Percentiles rank a stretch among this genome's conserved stretches.
Conservation (phyloP, 129 eudicot genomes). For the Helianthus annuus region HanXRQr2.0-SUNRISE NC_035447.2:66814977-66815476, state of each 20-base stretch:
- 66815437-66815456: slow-evolving; percentile 64
- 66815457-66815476: slow-evolving; percentile 8
- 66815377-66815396: slow-evolving; percentile 54
- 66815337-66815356: slow-evolving; percentile 33
- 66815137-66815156: slow-evolving; percentile 47
- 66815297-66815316: slow-evolving; percentile 38
- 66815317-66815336: slow-evolving; percentile 70
- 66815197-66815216: slow-evolving; percentile 55
- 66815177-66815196: slow-evolving; percentile 67
- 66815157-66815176: slow-evolving; percentile 39
- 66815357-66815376: slow-evolving; percentile 16
- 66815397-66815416: slow-evolving; percentile 67
- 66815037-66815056: slow-evolving; percentile 87
- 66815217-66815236: slow-evolving; percentile 52
- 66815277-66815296: slow-evolving; percentile 47
- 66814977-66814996: slow-evolving; percentile 60
- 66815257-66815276: slow-evolving; percentile 64
- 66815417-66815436: slow-evolving; percentile 41
- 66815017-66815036: slow-evolving; percentile 69
- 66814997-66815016: slow-evolving; percentile 55
- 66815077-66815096: slow-evolving; percentile 43
- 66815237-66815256: slow-evolving; percentile 61
- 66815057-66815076: slow-evolving; percentile 58
- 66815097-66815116: slow-evolving; percentile 64
- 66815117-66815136: slow-evolving; percentile 53